Evolutionary conservation across 2,329 filamentous ascomycete genomes (phyloP).

Genomic region (Trichophyton simii): DNA sequence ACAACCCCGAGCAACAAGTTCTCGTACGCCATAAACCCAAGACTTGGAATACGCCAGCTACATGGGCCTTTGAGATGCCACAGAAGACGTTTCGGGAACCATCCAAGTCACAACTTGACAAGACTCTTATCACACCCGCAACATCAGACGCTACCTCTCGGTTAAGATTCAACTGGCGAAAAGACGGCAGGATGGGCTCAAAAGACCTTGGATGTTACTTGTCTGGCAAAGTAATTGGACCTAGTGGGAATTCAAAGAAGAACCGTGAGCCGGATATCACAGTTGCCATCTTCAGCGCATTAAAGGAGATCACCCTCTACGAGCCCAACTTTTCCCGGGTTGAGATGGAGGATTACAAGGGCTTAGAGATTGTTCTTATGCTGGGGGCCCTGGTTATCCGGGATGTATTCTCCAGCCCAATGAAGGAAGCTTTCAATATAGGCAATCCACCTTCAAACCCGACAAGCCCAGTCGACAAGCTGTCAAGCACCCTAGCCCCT

Average conservation of each 20-base stretch:
- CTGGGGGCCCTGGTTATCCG: constrained; percentile 49
- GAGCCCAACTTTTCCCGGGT: constrained; percentile 84
- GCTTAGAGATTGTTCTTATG: constrained; percentile 68
- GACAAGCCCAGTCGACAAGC: neutral
- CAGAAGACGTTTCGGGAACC: constrained; percentile 72
- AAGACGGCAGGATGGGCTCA: constrained; percentile 62
- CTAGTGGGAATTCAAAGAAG: constrained; percentile 53
- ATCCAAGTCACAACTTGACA: constrained; percentile 65
- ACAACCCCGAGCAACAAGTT: constrained; percentile 83
- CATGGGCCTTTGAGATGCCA: constrained; percentile 89
- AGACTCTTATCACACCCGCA: constrained; percentile 51
- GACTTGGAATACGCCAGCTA: constrained; percentile 65
- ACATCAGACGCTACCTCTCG: constrained; percentile 51
- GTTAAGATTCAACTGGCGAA: constrained; percentile 77
- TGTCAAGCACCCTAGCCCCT: constrained; percentile 12
- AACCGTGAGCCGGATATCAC: constrained; percentile 91
- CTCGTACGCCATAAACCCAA: constrained; percentile 54
- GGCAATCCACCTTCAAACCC: constrained; percentile 29
- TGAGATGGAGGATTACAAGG: constrained; percentile 88
- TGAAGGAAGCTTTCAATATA: constrained; percentile 69
- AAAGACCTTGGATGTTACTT: constrained; percentile 84
- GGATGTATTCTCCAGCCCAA: constrained; percentile 50
- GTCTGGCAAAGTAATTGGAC: constrained; percentile 58
- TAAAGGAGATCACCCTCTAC: constrained; percentile 74
- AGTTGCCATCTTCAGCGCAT: constrained; percentile 68